phyloP scores from a whole-genome alignment of 1,284 basidiomycete genomes.

The Fomitopsis schrenkii region DNA sequence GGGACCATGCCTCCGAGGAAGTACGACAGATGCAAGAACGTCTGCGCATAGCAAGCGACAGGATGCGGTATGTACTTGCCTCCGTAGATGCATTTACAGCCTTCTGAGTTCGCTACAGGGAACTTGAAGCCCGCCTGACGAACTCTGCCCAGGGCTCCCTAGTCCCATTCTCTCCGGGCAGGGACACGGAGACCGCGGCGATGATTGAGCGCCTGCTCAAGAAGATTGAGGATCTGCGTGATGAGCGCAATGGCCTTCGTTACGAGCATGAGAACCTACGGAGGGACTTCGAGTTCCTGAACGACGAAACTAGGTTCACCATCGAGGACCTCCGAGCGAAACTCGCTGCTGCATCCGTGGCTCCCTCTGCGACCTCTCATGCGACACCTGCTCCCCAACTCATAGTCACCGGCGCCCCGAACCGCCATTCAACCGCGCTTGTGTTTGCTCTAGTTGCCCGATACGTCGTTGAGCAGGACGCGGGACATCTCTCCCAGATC shows the following conservation, averaged over 20 bases:
- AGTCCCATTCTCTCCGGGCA: constrained; percentile 1
- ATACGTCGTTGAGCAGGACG: constrained; percentile 9
- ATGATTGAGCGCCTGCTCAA: constrained; percentile 51
- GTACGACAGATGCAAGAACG: constrained; percentile 14
- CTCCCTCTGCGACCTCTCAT: neutral
- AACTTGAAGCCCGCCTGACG: constrained; percentile 13
- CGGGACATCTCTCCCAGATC: constrained; percentile 6
- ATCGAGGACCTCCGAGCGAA: constrained; percentile 56
- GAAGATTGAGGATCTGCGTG: constrained; percentile 63
- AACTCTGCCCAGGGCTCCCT: neutral
- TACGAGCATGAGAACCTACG: constrained; percentile 58
- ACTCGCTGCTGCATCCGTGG: constrained; percentile 21
- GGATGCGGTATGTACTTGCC: constrained; percentile 22
- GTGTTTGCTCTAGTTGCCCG: constrained; percentile 19
- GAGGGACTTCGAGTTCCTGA: constrained; percentile 64
- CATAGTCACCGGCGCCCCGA: constrained; percentile 15
- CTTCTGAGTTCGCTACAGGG: constrained; percentile 4
- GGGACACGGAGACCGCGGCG: constrained; percentile 16
- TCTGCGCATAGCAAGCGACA: constrained; percentile 10
- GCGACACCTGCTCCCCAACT: constrained; percentile 3
- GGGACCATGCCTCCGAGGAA: constrained; percentile 32
- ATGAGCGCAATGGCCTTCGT: constrained; percentile 64
- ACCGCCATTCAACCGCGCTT: constrained; percentile 9
- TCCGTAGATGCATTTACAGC: constrained; percentile 5
- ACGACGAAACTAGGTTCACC: constrained; percentile 67